These are phyloP conservation scores for Nyssa sinensis DNA, from an alignment of 148 eudicot species.

Conservation along the genomic window DNA sequence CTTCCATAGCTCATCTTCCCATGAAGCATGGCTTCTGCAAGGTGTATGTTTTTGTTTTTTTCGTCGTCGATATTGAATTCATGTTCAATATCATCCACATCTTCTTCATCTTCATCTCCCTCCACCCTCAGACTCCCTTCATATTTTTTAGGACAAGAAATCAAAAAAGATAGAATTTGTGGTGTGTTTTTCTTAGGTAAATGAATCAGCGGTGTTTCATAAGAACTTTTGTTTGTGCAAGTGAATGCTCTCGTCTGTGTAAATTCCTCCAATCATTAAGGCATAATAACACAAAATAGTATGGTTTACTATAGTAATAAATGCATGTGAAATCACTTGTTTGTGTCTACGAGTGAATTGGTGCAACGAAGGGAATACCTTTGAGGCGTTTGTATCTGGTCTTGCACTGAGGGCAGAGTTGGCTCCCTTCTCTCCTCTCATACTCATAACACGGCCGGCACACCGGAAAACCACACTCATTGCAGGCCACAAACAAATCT, in stretches of 20 bases:
- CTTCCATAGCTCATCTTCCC: conserved; percentile 98
- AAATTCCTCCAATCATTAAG: no score
- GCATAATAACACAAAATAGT: neutral
- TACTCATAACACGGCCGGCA: conserved; percentile 98
- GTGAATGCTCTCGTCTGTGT: neutral
- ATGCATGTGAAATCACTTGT: no score
- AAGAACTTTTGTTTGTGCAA: neutral
- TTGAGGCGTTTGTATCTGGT: conserved; percentile 96
- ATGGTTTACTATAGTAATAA: no score
- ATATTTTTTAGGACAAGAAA: conserved; percentile 4
- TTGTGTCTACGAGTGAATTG: no score
- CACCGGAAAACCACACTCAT: conserved; percentile 97
- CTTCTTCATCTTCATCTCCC: conserved; percentile 98
- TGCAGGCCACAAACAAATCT: conserved; percentile 93
- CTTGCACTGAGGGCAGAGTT: conserved; percentile 93
- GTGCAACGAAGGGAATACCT: no score
- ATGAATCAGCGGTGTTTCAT: no score
- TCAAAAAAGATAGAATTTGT: no score
- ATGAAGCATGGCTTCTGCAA: conserved; percentile 93
- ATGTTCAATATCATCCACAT: conserved; percentile 85
- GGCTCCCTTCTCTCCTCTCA: conserved; percentile 92
- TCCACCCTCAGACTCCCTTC: conserved; percentile 97
- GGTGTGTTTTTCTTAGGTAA: no score
- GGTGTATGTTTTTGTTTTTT: conserved; percentile 56
- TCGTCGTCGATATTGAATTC: conserved; percentile 85